Conservation (phyloP, 116 monocot genomes). For the Posidonia oceanica region DNA sequence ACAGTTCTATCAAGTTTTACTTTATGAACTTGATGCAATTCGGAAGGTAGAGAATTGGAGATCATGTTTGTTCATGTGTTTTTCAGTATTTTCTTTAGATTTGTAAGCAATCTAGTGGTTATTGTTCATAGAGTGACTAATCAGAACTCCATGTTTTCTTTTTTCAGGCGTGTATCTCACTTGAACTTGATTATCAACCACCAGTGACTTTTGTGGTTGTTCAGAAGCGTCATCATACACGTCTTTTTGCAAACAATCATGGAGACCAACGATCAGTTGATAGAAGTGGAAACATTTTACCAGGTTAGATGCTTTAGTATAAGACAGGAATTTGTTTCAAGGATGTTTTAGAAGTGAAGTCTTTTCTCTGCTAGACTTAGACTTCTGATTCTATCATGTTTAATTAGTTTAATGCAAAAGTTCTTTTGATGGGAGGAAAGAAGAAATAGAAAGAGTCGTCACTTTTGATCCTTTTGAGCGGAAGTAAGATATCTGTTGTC, state of each 20-base stretch:
- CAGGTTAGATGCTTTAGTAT: conserved; percentile 51
- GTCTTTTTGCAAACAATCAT: conserved; percentile 81
- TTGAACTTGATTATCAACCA: conserved; percentile 83
- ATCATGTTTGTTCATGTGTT: too few species aligned
- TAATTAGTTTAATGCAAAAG: too few species aligned
- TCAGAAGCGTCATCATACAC: conserved; percentile 90
- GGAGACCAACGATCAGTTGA: conserved; percentile 43
- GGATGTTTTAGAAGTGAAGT: too few species aligned
- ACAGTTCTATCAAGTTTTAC: conserved; percentile 82
- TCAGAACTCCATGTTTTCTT: neutral
- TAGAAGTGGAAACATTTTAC: conserved; percentile 63
- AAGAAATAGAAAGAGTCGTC: too few species aligned
- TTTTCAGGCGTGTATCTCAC: conserved; percentile 69
- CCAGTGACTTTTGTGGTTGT: conserved; percentile 94
- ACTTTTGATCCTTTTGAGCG: too few species aligned
- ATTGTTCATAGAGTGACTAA: neutral
- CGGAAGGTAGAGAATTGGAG: conserved; percentile 60
- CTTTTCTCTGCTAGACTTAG: too few species aligned
- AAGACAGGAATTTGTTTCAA: too few species aligned
- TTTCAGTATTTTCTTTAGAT: neutral
- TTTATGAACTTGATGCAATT: conserved; percentile 84
- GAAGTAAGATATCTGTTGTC: too few species aligned
- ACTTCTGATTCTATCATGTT: too few species aligned
- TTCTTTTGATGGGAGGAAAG: too few species aligned
- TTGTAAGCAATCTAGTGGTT: neutral